A percentile compares a stretch with the other conserved stretches of the same genome.
Evolutionary conservation across 345 rosid species (phyloP).

Genomic region (Rhizophora apiculata): DNA sequence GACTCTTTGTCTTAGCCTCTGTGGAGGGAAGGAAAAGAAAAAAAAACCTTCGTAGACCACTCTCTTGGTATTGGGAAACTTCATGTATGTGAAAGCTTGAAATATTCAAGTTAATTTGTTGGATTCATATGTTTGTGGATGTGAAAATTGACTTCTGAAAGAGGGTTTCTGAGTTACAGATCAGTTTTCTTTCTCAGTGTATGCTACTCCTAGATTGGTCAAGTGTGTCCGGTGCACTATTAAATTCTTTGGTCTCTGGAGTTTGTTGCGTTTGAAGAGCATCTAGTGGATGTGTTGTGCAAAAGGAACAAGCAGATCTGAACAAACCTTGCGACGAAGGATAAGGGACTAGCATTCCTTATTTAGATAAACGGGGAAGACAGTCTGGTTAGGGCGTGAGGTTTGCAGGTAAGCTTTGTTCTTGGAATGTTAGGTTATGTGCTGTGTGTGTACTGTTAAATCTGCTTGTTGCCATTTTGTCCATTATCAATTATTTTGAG

Average conservation of each 20-base stretch:
- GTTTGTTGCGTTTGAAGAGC: constrained; percentile 11
- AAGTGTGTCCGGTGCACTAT: constrained; percentile 1
- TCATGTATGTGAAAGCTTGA: not conserved
- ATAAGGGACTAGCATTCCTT: constrained; percentile 11
- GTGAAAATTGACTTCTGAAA: constrained; percentile 12
- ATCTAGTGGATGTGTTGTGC: constrained; percentile 4
- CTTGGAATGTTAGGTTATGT: constrained; percentile 3
- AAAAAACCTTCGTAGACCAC: not conserved
- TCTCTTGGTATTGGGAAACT: constrained; percentile 6
- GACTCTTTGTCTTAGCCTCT: not conserved
- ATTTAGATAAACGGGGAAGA: constrained; percentile 16
- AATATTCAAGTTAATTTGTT: constrained; percentile 1
- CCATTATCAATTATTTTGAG: not conserved
- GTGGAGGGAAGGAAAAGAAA: constrained; percentile 1
- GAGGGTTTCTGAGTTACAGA: constrained; percentile 12
- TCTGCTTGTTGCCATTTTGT: not conserved
- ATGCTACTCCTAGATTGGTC: constrained; percentile 6
- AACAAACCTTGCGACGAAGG: not conserved
- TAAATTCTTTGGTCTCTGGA: constrained; percentile 4
- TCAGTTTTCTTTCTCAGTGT: not conserved
- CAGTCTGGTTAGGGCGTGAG: constrained; percentile 15
- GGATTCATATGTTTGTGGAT: not conserved
- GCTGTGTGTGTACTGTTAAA: not conserved
- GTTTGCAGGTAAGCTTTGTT: constrained; percentile 25
- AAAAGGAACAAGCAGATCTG: constrained; percentile 12